Evolutionary conservation across 441 rosid species (phyloP), one percentile per base, ranked within the genome.

Genomic region (Flueggea neowawraea): DNA sequence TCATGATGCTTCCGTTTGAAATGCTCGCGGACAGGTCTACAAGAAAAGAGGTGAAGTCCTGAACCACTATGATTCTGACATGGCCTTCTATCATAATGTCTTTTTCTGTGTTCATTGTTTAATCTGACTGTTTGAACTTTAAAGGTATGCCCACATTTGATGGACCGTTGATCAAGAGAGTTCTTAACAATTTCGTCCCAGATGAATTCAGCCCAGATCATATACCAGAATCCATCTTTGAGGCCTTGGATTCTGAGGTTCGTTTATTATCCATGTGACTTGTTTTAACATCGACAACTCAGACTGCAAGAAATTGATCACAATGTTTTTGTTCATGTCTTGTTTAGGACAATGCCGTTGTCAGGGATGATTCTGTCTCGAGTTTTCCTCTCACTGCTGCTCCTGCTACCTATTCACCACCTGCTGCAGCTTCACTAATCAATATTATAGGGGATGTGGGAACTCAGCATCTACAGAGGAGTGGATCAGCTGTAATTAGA

Each of bases 1-100:
- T 95, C 47, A 83, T 92, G 95, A 95, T 95, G 98, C 97, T 95
- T 76, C 98, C 99, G 10, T 91, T 91, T 75, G 98, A 90, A 75
- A 79, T 92, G 96, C 95, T 95, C 55, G 75, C 88, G 57, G 71
- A 79, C 72, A 78, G 64, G 69, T 69, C 84, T 58, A 81, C 88
- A 67, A 74, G 96, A 75, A 87, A 87, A 83, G 99, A 90, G 96
- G 99, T 92, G 10, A 47, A 10, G 12, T 47, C 4, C 3, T 13
- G 50, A 45, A 45, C 50, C 50, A 5, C 14, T 47, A 5, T 5
- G 41, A 5, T 36, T 36, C 22, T 13, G 0, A 36, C 41, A 36
- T 36, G 41, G 41, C 6, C 9, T 36, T 36, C 39, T 33, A 3
- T 33, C 36, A 54, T 69, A 41, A 33, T 12, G 7, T 33, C 16